A percentile compares a stretch with the other conserved stretches of the same genome.
Evolutionary conservation across 2,329 filamentous ascomycete species (phyloP).

Genomic region (Microdochium paspali): DNA sequence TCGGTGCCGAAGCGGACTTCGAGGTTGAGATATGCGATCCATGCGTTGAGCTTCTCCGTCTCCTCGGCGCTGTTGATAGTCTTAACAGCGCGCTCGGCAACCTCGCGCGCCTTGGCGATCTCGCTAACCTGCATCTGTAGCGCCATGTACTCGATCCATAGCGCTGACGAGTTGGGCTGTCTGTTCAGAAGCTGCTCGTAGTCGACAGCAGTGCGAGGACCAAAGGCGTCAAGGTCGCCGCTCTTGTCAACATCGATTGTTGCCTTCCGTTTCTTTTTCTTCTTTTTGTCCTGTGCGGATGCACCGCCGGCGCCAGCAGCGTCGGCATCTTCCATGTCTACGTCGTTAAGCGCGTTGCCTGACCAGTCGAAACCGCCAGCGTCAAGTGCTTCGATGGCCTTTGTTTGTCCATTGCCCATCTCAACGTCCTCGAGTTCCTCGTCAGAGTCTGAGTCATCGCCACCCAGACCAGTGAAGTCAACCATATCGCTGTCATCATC

Average conservation of each 20-base stretch:
- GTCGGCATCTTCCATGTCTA: slow-evolving; percentile 39
- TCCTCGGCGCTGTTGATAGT: slow-evolving; percentile 89
- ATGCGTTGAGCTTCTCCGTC: slow-evolving; percentile 87
- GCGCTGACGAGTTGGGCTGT: slow-evolving; percentile 81
- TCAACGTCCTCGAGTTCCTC: slow-evolving; percentile 30
- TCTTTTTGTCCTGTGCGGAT: slow-evolving; percentile 43
- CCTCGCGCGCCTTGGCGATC: slow-evolving; percentile 75
- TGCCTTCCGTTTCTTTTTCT: slow-evolving; percentile 66
- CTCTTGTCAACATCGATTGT: slow-evolving; percentile 82
- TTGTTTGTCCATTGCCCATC: slow-evolving; percentile 27
- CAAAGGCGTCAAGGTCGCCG: slow-evolving; percentile 80
- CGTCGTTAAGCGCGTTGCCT: slow-evolving; percentile 54
- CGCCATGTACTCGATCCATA: slow-evolving; percentile 99
- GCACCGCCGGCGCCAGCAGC: slow-evolving; percentile 26
- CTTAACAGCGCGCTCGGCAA: slow-evolving; percentile 81
- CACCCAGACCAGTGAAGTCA: slow-evolving; percentile 3
- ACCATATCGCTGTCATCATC: slow-evolving; percentile 18
- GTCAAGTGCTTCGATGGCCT: slow-evolving; percentile 46
- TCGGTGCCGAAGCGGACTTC: slow-evolving; percentile 85
- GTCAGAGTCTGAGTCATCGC: slow-evolving; percentile 27
- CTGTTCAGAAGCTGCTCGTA: slow-evolving; percentile 89
- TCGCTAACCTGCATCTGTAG: slow-evolving; percentile 92
- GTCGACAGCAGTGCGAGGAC: slow-evolving; percentile 82
- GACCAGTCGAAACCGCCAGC: slow-evolving; percentile 84
- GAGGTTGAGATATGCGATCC: slow-evolving; percentile 89